A percentile compares a stretch with the other conserved stretches of the same genome.
Conservation (phyloP, 768 basidiomycete species). For the Tulasnella sp. region DNA sequence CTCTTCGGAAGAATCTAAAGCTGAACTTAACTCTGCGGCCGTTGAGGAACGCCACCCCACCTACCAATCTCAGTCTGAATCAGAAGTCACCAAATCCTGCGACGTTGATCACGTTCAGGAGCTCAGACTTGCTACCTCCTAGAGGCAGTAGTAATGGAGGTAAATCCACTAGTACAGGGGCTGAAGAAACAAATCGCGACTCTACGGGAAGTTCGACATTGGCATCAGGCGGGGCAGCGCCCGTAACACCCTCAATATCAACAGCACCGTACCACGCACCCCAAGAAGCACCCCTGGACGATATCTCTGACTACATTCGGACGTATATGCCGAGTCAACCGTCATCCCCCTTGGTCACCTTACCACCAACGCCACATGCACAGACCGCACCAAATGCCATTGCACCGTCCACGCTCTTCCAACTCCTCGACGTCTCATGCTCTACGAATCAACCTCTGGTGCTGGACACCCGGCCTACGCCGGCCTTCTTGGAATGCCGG, state of each 20-base stretch:
- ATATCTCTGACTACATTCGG: conserved; percentile 5
- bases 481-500: conserved; percentile 53
- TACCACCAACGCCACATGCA: background rate
- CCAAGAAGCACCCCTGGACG: background rate
- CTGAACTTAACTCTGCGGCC: conserved; percentile 71
- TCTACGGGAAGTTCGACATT: too few species aligned
- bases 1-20: conserved; percentile 59
- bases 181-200: too few species aligned
- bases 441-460: conserved; percentile 48
- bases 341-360: background rate
- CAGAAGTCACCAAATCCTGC: background rate
- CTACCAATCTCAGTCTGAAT: background rate
- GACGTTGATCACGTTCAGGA: too few species aligned
- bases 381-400: background rate
- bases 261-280: background rate
- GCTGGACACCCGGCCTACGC: conserved; percentile 70
- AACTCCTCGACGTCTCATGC: conserved; percentile 25
- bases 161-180: too few species aligned
- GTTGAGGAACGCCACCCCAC: conserved; percentile 28
- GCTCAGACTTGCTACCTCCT: too few species aligned
- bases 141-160: too few species aligned
- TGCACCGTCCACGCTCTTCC: background rate
- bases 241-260: too few species aligned
- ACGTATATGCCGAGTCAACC: background rate
- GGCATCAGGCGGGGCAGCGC: too few species aligned